Conservation (phyloP, 2,329 filamentous ascomycete species). For the Sphaerulina musiva region DNA sequence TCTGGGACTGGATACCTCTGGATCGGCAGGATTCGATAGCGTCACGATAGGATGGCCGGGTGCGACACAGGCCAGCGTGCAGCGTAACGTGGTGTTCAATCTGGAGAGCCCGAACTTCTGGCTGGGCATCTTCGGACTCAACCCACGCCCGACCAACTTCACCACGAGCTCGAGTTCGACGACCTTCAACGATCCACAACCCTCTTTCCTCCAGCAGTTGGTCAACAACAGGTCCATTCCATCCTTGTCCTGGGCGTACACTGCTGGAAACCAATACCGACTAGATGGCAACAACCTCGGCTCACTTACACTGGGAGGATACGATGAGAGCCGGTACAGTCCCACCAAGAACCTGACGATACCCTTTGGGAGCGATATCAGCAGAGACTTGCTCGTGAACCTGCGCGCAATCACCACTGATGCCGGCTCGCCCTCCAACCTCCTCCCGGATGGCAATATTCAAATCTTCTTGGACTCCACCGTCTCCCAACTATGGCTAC, state of each 20-base stretch:
- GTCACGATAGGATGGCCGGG: conserved; percentile 34
- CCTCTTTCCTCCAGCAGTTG: conserved; percentile 32
- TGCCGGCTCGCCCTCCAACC: conserved; percentile 18
- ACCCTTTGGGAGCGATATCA: conserved; percentile 29
- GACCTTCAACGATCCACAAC: conserved; percentile 29
- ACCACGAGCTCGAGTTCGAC: conserved; percentile 18
- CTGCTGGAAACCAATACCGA: conserved; percentile 35
- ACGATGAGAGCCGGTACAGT: conserved; percentile 34
- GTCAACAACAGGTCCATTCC: conserved; percentile 32
- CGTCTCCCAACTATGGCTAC: conserved; percentile 59
- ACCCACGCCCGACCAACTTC: conserved; percentile 34
- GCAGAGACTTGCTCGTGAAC: conserved; percentile 32
- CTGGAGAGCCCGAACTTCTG: conserved; percentile 28
- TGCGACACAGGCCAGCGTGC: conserved; percentile 25
- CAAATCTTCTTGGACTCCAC: conserved; percentile 56
- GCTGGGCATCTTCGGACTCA: conserved; percentile 33
- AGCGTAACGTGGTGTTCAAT: conserved; percentile 30
- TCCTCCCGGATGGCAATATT: conserved; percentile 29
- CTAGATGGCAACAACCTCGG: conserved; percentile 32
- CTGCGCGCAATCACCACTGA: conserved; percentile 29
- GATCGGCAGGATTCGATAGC: conserved; percentile 31
- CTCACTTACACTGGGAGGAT: conserved; percentile 37
- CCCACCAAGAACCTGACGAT: conserved; percentile 32
- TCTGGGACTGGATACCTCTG: conserved; percentile 40
- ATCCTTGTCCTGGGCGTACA: conserved; percentile 35